Conservation (phyloP, 805 yeast species). For the Monosporozyma solicola region DNA sequence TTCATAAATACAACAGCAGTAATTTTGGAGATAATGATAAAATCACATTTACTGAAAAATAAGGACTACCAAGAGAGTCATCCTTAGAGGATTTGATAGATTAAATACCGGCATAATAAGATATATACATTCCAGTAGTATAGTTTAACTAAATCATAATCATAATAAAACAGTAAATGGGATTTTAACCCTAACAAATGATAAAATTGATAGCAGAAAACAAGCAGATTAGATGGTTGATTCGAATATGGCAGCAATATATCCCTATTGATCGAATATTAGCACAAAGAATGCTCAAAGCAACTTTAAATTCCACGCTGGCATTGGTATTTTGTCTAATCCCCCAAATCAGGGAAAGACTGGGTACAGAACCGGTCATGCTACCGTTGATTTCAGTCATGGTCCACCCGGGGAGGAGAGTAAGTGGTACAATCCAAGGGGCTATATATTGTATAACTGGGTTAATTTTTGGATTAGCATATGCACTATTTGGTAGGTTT, state of each 20-base stretch:
- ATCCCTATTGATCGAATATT: constrained; percentile 29
- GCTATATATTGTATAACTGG: constrained; percentile 36
- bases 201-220: background rate
- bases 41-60: no score
- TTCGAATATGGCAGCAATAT: constrained; percentile 8
- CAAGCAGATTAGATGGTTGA: background rate
- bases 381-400: constrained; percentile 39
- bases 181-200: background rate
- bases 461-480: constrained; percentile 35
- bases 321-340: constrained; percentile 36
- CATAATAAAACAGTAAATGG: background rate
- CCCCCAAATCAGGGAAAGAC: constrained; percentile 26
- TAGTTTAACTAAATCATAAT: background rate
- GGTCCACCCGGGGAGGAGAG: constrained; percentile 42
- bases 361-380: constrained; percentile 39
- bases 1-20: no score
- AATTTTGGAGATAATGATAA: no score
- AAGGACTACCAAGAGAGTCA: no score
- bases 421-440: constrained; percentile 40
- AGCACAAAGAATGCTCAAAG: constrained; percentile 32
- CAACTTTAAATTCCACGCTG: constrained; percentile 33
- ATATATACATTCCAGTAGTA: no score
- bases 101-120: background rate
- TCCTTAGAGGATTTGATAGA: no score
- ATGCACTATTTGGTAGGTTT: constrained; percentile 34